Evolutionary conservation across 208 protist species (phyloP).

Genomic region (Wallacemonas sp.): DNA sequence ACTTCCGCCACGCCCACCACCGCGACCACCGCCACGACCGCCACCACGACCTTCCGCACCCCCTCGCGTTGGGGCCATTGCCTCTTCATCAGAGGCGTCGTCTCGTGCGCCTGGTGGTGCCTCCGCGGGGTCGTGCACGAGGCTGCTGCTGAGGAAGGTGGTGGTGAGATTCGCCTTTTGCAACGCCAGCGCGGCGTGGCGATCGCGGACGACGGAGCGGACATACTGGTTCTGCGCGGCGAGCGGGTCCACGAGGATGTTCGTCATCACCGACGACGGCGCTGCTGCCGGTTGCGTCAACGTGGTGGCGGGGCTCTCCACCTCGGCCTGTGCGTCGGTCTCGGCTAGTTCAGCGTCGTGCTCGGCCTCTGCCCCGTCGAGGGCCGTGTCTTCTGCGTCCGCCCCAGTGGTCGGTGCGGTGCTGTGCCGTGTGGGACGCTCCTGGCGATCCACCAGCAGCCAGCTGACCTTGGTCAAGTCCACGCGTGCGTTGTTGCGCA

Average conservation of each 20-base stretch:
- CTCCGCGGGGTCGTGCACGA: slow-evolving; percentile 51
- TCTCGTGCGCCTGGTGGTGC: slow-evolving; percentile 16
- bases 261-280: slow-evolving; percentile 4
- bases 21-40: background rate
- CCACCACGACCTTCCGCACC: background rate
- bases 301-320: background rate
- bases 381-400: too few species aligned
- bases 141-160: slow-evolving; percentile 57
- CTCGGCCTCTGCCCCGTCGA: too few species aligned
- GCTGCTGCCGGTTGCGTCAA: background rate
- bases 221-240: slow-evolving; percentile 41
- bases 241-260: slow-evolving; percentile 54
- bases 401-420: too few species aligned
- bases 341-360: too few species aligned
- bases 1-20: background rate
- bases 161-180: slow-evolving; percentile 80
- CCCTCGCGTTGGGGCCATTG: background rate
- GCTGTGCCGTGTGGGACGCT: too few species aligned
- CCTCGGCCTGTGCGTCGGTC: too few species aligned
- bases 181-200: slow-evolving; percentile 57
- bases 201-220: slow-evolving; percentile 55
- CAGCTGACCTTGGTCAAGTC: slow-evolving; percentile 35
- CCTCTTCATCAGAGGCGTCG: slow-evolving; percentile 21
- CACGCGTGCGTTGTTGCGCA: slow-evolving; percentile 36
- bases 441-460: slow-evolving; percentile 21